Percentiles rank a stretch among this genome's conserved stretches.
These are phyloP conservation scores for Cercospora zeae-maydis DNA, from an alignment of 2,329 filamentous ascomycete species.

Conservation along the genomic window DNA sequence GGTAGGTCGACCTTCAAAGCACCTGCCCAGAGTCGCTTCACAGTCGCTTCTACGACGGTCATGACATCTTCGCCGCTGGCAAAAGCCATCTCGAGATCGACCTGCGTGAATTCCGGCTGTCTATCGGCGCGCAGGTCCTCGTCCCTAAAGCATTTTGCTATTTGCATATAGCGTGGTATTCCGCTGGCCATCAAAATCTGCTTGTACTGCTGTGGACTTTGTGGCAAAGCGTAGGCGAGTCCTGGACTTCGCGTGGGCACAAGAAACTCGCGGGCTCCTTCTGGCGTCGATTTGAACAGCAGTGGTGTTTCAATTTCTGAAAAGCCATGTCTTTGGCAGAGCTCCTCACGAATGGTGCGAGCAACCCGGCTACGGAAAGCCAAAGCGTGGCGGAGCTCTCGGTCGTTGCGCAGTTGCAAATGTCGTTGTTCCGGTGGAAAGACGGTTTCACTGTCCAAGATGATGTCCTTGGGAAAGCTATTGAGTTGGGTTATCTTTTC, in stretches of 20 bases:
- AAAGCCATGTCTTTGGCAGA: constrained; percentile 57
- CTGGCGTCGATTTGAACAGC: constrained; percentile 94
- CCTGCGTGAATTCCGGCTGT: constrained; percentile 95
- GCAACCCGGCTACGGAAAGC: constrained; percentile 63
- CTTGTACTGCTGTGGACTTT: constrained; percentile 98
- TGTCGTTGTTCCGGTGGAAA: constrained; percentile 75
- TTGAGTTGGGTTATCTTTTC: constrained; percentile 66
- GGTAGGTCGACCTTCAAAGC: constrained; percentile 46
- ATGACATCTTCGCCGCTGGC: constrained; percentile 69
- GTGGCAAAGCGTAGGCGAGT: constrained; percentile 82
- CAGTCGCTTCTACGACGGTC: constrained; percentile 51
- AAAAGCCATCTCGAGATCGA: constrained; percentile 93
- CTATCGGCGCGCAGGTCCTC: constrained; percentile 89
- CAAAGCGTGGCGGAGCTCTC: constrained; percentile 63
- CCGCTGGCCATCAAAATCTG: constrained; percentile 95
- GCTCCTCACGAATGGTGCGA: constrained; percentile 51
- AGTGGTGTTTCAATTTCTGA: constrained; percentile 86
- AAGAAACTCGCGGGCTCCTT: constrained; percentile 90
- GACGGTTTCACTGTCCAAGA: constrained; percentile 68
- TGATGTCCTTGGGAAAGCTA: constrained; percentile 68
- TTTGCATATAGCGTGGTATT: constrained; percentile 78
- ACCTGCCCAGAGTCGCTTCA: constrained; percentile 54
- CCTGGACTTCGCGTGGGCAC: constrained; percentile 78
- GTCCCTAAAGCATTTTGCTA: constrained; percentile 91
- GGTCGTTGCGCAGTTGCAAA: constrained; percentile 76